Evolutionary conservation across 768 basidiomycete species (phyloP).

Genomic region (Heimioporus sp.): DNA sequence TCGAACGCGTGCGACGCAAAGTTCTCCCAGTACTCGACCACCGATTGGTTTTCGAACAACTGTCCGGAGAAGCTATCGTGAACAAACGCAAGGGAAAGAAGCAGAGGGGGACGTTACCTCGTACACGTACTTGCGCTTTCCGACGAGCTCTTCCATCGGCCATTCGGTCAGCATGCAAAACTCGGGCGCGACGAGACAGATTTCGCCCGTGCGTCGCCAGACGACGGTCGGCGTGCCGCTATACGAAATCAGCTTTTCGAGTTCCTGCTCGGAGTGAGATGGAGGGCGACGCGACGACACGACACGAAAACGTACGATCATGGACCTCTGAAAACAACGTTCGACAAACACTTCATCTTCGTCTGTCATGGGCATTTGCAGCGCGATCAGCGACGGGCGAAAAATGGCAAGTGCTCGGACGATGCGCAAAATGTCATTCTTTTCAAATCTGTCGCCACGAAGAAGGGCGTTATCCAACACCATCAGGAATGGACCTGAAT

Average conservation of each 20-base stretch:
- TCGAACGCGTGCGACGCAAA: slow-evolving; percentile 97
- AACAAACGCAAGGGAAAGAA: slow-evolving; percentile 19
- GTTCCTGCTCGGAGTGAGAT: slow-evolving; percentile 56
- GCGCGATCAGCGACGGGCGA: slow-evolving; percentile 92
- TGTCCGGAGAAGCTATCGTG: slow-evolving; percentile 27
- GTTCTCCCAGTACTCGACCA: slow-evolving; percentile 95
- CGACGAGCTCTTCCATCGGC: slow-evolving; percentile 78
- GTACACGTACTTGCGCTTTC: slow-evolving; percentile 47
- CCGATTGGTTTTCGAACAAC: slow-evolving; percentile 95
- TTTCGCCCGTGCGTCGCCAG: slow-evolving; percentile 97
- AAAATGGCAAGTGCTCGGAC: slow-evolving; percentile 94
- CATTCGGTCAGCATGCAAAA: slow-evolving; percentile 94
- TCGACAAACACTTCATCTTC: slow-evolving; percentile 98
- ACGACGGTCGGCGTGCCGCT: slow-evolving; percentile 97
- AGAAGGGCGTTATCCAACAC: slow-evolving; percentile 27
- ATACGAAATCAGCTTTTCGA: slow-evolving; percentile 95
- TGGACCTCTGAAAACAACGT: slow-evolving; percentile 89
- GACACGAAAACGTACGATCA: slow-evolving; percentile 57
- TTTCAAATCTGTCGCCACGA: slow-evolving; percentile 82
- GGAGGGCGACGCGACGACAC: neutral
- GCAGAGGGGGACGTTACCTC: slow-evolving; percentile 29
- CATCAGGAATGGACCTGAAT: slow-evolving; percentile 34
- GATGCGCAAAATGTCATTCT: slow-evolving; percentile 91
- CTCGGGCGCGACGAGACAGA: slow-evolving; percentile 94
- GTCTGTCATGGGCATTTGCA: slow-evolving; percentile 96